Conservation (phyloP, 2,329 filamentous ascomycete species). For the Aspergillus brunneoviolaceus region DNA sequence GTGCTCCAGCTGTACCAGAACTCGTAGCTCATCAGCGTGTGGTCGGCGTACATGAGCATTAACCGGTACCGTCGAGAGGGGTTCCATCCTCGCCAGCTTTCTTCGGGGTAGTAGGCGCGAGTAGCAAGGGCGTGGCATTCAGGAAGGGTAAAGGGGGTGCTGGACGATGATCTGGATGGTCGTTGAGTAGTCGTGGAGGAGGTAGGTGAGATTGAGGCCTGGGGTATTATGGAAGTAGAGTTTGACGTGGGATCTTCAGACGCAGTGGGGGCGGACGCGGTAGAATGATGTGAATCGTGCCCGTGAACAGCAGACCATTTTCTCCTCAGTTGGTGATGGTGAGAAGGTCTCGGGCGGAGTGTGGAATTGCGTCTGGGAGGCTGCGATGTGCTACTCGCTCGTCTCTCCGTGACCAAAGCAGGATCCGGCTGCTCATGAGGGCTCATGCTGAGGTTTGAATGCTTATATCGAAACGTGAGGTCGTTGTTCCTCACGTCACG, state of each 20-base stretch:
- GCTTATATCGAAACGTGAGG: slow-evolving; percentile 23
- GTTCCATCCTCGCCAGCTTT: slow-evolving; percentile 41
- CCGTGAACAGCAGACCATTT: not conserved
- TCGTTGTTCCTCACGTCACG: slow-evolving; percentile 19
- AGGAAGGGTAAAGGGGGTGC: slow-evolving; percentile 26
- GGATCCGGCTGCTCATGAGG: not conserved
- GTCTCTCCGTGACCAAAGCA: not conserved
- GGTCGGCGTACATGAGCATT: slow-evolving; percentile 57
- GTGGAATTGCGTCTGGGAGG: not conserved
- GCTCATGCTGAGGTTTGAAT: slow-evolving; percentile 7
- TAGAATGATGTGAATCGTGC: not conserved
- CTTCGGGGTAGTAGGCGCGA: slow-evolving; percentile 32
- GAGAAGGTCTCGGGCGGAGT: not conserved
- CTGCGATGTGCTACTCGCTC: not conserved
- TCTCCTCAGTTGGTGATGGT: not conserved
- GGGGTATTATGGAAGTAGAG: not conserved
- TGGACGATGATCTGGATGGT: not conserved
- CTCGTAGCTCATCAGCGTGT: slow-evolving; percentile 61
- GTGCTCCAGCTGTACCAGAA: slow-evolving; percentile 47
- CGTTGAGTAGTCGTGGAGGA: not conserved
- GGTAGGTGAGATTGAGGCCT: not conserved
- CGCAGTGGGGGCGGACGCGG: not conserved
- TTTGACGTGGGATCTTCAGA: not conserved
- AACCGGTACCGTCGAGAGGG: slow-evolving; percentile 51
- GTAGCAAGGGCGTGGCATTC: slow-evolving; percentile 38